Evolutionary conservation across 1,284 basidiomycete species (phyloP), one percentile per base, ranked within the genome.

Genomic region (Fistulinella cinereoalba): DNA sequence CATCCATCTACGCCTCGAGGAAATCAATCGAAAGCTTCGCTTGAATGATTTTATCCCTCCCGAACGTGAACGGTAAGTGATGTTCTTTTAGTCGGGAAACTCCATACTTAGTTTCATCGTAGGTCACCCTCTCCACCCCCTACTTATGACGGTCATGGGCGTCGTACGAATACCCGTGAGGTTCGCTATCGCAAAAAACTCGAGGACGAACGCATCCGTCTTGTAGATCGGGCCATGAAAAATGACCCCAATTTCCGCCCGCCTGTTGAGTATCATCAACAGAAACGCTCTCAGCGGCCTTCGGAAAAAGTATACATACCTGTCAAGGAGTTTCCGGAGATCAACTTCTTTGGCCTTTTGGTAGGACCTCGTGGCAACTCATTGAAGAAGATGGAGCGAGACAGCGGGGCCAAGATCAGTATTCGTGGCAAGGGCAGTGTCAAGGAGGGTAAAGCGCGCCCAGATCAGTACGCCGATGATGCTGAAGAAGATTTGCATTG

Each of bases 401-500:
- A 99, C 61, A 92, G 88, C 61, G 97, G 97, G 22, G 97, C 97
- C 16, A 99, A 99, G 72, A 99, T 99, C 62, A 92, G 89, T 56
- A 99, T 99, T 58, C 83, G 97, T 53, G 97, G 97, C 45, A 98
- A 97, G 71, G 97, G 97, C 39, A 94, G 91, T 67, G 94, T 99
- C 40, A 99, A 99, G 72, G 94, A 98, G 69, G 97, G 97, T 50
- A 99, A 99, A 70, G 91, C 92, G 41, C 80, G 93, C 52, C 88
- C 90, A 37, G 95, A 95, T 65, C 88, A 91, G 64, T 94, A 80
- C 65, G 89, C 92, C 25, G 92, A 94, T 62, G 97, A 98, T 66
- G 93, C 95, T 62, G 95, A 99, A 69, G 97, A 99, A 72, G 97
- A 99, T 71, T 82, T 99, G 61, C 97, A 99, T 70, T 99, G 97